Base-by-base conservation (phyloP, 2,329 filamentous ascomycete genomes). In the Aspergillus clavatus region DNA sequence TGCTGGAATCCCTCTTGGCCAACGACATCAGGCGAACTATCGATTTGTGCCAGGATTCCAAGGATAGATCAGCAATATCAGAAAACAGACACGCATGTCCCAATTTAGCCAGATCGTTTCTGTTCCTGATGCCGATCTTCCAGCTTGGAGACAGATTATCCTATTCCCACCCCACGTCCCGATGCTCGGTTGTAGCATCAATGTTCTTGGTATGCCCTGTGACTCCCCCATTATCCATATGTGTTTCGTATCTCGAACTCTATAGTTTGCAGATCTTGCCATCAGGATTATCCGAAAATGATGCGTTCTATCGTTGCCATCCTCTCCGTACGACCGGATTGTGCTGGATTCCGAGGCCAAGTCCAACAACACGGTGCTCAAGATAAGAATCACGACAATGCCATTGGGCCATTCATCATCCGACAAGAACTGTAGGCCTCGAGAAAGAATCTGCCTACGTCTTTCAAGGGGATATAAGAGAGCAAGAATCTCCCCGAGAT, bases 401-500 rank as follows among this genome's bases (percentile, higher is more conserved):
- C 23, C 21, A 38, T 38, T 38, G 21, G 21, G 12, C 18, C n/a
- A n/a, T n/a, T n/a, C n/a, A n/a, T n/a, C n/a, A n/a, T n/a, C n/a
- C n/a, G n/a, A n/a, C n/a, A n/a, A n/a, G n/a, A n/a, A n/a, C n/a
- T n/a, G n/a, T n/a, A n/a, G n/a, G n/a, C n/a, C n/a, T n/a, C n/a
- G n/a, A n/a, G n/a, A n/a, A n/a, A n/a, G n/a, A n/a, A n/a, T n/a
- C 2, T 12, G 5, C 23, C 21, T 14, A 16, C 16, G n/a, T n/a
- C n/a, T n/a, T n/a, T 10, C 3, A 21, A 11, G 35, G 46, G 38
- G 26, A 41, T 47, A 51, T 47, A 49, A 48, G 49, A 11, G 49
- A 39, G 19, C 23, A 35, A 29, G 12, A 40, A n/a, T n/a, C 24
- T 16, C 5, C 31, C 7, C 3, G n/a, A 40, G 26, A n/a, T 33